A percentile compares a stretch with the other conserved stretches of the same genome.
These are phyloP conservation scores for Kwoniella dejecticola DNA, from an alignment of 768 basidiomycete genomes.

Conservation along the genomic window DNA sequence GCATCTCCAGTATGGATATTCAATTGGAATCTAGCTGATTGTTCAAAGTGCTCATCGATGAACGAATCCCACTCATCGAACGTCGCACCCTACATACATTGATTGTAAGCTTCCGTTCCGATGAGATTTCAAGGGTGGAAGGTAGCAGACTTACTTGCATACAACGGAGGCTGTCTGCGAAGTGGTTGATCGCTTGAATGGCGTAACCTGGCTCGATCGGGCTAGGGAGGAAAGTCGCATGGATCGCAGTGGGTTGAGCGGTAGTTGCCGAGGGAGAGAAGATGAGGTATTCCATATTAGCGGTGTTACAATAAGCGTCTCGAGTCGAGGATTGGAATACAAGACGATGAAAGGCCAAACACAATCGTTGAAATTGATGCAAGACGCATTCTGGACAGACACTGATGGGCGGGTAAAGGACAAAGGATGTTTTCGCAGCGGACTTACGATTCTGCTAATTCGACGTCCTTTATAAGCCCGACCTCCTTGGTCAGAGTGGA, in stretches of 20 bases:
- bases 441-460: background rate
- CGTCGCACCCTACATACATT: slow-evolving; percentile 9
- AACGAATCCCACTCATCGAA: slow-evolving; percentile 17
- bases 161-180: slow-evolving; percentile 2
- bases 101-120: background rate
- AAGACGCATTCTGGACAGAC: too few species aligned
- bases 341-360: background rate
- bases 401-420: too few species aligned
- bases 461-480: background rate
- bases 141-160: slow-evolving; percentile 14
- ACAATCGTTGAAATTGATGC: too few species aligned
- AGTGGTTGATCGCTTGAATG: background rate
- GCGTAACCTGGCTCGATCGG: background rate
- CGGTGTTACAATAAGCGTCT: too few species aligned
- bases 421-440: background rate
- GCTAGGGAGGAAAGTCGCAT: background rate
- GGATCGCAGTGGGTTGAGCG: background rate
- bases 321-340: background rate
- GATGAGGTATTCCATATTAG: slow-evolving; percentile 31
- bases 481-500: background rate
- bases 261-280: slow-evolving; percentile 28
- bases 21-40: slow-evolving; percentile 12
- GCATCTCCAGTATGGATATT: background rate
- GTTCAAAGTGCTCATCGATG: slow-evolving; percentile 14
- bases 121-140: too few species aligned